Base-by-base conservation (phyloP, 1,139 yeast genomes). In the Saccharomyces hybrid region DNA sequence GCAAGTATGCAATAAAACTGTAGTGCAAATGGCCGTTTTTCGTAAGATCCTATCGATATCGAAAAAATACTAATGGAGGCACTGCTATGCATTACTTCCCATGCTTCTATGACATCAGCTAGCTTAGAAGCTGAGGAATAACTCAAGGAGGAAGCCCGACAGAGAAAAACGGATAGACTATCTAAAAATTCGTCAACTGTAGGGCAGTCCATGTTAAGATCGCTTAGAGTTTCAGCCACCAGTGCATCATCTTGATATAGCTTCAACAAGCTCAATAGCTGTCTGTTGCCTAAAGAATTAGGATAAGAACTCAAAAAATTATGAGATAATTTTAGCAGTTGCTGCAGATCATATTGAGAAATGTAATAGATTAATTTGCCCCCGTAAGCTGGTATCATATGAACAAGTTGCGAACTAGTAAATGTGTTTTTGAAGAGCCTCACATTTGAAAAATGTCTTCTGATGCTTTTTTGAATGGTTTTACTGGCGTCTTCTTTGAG, bases 401-500 rank as follows among this genome's bases (percentile, higher is more conserved):
- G 54, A 13, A 47, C 25, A 2, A 28, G 52, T 38, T 44, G 52
- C 8, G 49, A 26, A 8, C 38, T 26, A 41, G 56, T 14, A 34
- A 47, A 23, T 29, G 49, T 23, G 55, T 55, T 62, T 31, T 31
- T n/a, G 41, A 61, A 51, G 54, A 47, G 55, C 9, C 48, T 52
- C 38, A 64, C 68, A 48, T 74, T 62, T 9, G 70, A 73, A 4
- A 77, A 59, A 56, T 73, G 73, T 38, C 74, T 65, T 48, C 79
- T 68, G 4, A 82, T 70, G 16, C 73, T 62, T 8, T 70, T 62
- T 63, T 87, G 95, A 38, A 91, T 69, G 5, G 48, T 27, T 6
- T 68, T 56, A 1, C 67, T 56, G 0, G 83, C 83, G 2, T 86
- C 79, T 46, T 69, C 73, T 46, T 77, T 80, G 54, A 76, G 77